These are phyloP conservation scores for Amylostereum chailletii DNA, from an alignment of 1,284 basidiomycete species.

Conservation along the genomic window DNA sequence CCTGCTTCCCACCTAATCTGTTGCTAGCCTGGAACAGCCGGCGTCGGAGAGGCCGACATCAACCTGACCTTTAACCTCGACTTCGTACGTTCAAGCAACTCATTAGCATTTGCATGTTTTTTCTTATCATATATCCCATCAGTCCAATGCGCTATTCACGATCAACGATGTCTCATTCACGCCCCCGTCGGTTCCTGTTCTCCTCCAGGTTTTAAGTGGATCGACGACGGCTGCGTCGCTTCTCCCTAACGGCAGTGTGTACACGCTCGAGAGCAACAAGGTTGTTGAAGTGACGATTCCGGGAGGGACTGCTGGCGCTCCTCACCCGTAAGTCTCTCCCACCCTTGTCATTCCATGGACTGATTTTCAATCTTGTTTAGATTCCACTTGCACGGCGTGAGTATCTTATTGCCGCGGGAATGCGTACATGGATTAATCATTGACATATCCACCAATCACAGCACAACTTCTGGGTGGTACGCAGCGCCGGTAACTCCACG, in stretches of 20 bases:
- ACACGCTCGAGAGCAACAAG: neutral
- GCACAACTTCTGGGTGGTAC: constrained; percentile 23
- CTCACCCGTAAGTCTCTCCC: constrained; percentile 10
- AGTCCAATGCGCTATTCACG: neutral
- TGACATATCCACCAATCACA: too few relatives aligned
- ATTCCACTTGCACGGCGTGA: neutral
- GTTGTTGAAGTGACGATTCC: neutral
- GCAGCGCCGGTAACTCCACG: constrained; percentile 16
- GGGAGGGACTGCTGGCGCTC: neutral
- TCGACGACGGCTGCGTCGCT: neutral
- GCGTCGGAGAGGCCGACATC: constrained; percentile 9
- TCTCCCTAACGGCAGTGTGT: neutral
- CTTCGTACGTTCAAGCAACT: neutral
- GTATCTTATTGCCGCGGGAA: too few relatives aligned
- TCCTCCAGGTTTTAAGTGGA: neutral
- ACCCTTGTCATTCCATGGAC: neutral
- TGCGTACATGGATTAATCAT: too few relatives aligned
- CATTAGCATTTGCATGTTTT: too few relatives aligned
- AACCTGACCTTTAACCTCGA: constrained; percentile 6
- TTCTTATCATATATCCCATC: too few relatives aligned
- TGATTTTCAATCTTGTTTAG: neutral
- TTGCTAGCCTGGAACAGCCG: constrained; percentile 8
- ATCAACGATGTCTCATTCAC: neutral
- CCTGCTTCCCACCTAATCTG: constrained; percentile 5
- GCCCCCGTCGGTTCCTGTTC: neutral